Evolutionary conservation across 257 asterid genomes (phyloP).

Genomic region (Paraleonurus japonicus): DNA sequence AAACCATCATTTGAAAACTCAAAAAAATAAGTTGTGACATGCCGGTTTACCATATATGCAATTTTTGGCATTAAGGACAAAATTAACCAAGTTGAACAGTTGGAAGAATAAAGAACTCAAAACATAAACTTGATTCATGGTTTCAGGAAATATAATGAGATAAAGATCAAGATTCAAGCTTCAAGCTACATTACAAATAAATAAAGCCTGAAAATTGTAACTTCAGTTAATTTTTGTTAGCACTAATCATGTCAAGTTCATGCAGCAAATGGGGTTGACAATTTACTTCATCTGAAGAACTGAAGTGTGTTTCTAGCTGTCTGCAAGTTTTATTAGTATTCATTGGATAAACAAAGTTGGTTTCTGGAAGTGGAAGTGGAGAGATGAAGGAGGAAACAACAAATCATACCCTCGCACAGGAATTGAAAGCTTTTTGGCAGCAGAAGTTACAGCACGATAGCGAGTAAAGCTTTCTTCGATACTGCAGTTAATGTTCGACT

Average conservation of each 20-base stretch:
- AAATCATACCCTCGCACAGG: conserved; percentile 83
- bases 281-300: neutral
- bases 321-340: neutral
- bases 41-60: neutral
- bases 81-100: too few relatives aligned
- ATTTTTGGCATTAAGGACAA: neutral
- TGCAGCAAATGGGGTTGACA: neutral
- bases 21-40: neutral
- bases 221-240: neutral
- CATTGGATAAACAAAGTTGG: neutral
- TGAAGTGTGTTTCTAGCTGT: neutral
- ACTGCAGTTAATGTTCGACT: conserved; percentile 84
- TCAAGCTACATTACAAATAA: too few relatives aligned
- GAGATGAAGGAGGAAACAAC: neutral
- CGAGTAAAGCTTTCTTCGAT: conserved; percentile 89
- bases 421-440: conserved; percentile 78
- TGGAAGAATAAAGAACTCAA: neutral
- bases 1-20: neutral
- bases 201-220: neutral
- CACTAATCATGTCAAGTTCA: neutral
- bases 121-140: neutral
- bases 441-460: conserved; percentile 67
- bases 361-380: too few relatives aligned
- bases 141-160: conserved; percentile 1
- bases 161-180: neutral